Conservation (phyloP, 169 alveolate species). For the Perkinsus olseni region DNA sequence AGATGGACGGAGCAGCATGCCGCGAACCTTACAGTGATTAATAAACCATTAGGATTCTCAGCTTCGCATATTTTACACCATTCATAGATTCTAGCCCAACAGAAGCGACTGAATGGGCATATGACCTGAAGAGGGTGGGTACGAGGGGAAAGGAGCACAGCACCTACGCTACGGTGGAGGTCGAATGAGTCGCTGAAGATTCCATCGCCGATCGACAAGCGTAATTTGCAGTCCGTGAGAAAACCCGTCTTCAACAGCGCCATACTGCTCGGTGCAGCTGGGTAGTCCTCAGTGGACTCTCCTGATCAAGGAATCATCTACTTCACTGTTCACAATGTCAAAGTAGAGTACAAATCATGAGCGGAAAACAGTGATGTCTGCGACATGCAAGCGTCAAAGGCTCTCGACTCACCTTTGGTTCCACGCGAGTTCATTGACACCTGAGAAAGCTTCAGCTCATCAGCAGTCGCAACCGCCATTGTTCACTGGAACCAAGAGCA, state of each 20-base stretch:
- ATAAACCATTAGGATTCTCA: not conserved
- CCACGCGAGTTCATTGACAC: too few relatives aligned
- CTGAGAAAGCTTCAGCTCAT: too few relatives aligned
- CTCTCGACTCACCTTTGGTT: too few relatives aligned
- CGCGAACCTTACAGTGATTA: not conserved
- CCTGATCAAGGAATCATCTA: too few relatives aligned
- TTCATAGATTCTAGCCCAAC: not conserved
- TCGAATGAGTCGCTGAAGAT: not conserved
- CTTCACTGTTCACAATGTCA: too few relatives aligned
- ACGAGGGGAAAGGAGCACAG: too few relatives aligned
- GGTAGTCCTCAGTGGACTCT: not conserved
- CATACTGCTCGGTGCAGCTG: not conserved
- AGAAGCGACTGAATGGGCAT: not conserved
- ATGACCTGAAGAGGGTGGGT: not conserved
- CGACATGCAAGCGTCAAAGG: too few relatives aligned
- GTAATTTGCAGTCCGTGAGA: not conserved
- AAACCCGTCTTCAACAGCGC: not conserved
- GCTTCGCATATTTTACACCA: too few relatives aligned
- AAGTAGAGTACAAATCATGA: too few relatives aligned
- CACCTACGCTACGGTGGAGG: not conserved
- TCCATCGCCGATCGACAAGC: not conserved
- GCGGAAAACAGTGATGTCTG: too few relatives aligned
- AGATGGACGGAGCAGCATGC: not conserved
- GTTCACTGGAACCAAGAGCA: too few relatives aligned
- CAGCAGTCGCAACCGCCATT: too few relatives aligned